Conservation (phyloP, 2,329 filamentous ascomycete genomes). For the Cordyceps farinosa region DNA sequence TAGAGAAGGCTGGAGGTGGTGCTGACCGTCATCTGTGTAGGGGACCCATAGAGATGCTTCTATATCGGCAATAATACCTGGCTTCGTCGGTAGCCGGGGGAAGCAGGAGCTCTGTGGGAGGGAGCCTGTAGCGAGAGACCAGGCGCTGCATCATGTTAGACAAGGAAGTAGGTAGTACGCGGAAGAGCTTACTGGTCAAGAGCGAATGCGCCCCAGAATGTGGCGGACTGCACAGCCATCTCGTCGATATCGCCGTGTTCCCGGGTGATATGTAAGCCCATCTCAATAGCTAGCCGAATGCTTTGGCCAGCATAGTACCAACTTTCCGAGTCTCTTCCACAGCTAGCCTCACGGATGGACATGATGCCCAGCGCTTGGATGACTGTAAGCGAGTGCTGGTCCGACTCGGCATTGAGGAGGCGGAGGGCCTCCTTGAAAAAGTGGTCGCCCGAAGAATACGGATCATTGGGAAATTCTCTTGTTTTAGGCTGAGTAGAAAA, state of each 20-base stretch:
- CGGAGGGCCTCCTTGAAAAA: slow-evolving; percentile 69
- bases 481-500: slow-evolving; percentile 64
- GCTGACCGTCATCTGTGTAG: slow-evolving; percentile 55
- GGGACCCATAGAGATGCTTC: slow-evolving; percentile 59
- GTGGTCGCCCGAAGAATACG: slow-evolving; percentile 65
- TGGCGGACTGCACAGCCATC: slow-evolving; percentile 55
- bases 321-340: slow-evolving; percentile 67
- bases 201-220: slow-evolving; percentile 61
- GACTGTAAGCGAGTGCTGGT: slow-evolving; percentile 63
- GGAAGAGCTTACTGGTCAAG: slow-evolving; percentile 56
- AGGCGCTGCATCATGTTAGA: slow-evolving; percentile 44
- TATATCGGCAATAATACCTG: slow-evolving; percentile 56
- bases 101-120: slow-evolving; percentile 58
- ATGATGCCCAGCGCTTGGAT: slow-evolving; percentile 74
- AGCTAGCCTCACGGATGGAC: slow-evolving; percentile 70
- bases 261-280: slow-evolving; percentile 60
- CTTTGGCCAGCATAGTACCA: slow-evolving; percentile 72
- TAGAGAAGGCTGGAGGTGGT: not conserved
- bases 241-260: slow-evolving; percentile 51
- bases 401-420: slow-evolving; percentile 53
- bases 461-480: slow-evolving; percentile 58
- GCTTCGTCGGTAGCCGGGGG: slow-evolving; percentile 55
- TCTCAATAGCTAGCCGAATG: slow-evolving; percentile 67
- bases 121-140: slow-evolving; percentile 62
- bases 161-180: slow-evolving; percentile 22